A percentile compares a stretch with the other conserved stretches of the same genome.
Evolutionary conservation across 495 filamentous ascomycete species (phyloP).

Genomic region (Tricharina praecox): DNA sequence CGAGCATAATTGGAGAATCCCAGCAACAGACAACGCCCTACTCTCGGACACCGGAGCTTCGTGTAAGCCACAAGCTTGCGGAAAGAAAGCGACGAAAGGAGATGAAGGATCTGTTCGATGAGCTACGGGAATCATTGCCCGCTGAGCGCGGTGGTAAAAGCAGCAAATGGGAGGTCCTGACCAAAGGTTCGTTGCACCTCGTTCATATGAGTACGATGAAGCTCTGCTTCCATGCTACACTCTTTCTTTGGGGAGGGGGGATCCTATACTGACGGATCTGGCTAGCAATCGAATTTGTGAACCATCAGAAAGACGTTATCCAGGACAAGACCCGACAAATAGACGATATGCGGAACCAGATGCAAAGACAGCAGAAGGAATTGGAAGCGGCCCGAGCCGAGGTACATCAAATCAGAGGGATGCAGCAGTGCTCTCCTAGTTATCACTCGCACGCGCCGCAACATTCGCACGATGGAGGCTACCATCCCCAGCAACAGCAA

Average conservation of each 20-base stretch:
- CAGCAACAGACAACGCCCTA: constrained; percentile 39
- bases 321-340: constrained; percentile 5
- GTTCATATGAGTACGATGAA: too few relatives aligned
- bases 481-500: constrained; percentile 3
- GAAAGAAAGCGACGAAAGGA: constrained; percentile 91
- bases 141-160: constrained; percentile 80
- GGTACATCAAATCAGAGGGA: constrained; percentile 13
- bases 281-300: constrained; percentile 26
- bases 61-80: constrained; percentile 87
- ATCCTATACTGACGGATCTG: too few relatives aligned
- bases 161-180: constrained; percentile 98
- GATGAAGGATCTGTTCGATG: constrained; percentile 95
- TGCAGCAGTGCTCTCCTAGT: constrained; percentile 16
- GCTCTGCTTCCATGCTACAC: too few relatives aligned
- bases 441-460: constrained; percentile 16
- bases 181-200: constrained; percentile 70
- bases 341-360: constrained; percentile 14
- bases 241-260: too few relatives aligned
- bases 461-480: constrained; percentile 19
- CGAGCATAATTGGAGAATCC: background rate
- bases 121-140: constrained; percentile 63
- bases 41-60: constrained; percentile 84
- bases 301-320: constrained; percentile 11
- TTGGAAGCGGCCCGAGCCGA: constrained; percentile 20
- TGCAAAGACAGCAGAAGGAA: constrained; percentile 20